Evolutionary conservation across 129 eudicot species (phyloP), one percentile per base, ranked within the genome.

Genomic region (Deinandra increscens): DNA sequence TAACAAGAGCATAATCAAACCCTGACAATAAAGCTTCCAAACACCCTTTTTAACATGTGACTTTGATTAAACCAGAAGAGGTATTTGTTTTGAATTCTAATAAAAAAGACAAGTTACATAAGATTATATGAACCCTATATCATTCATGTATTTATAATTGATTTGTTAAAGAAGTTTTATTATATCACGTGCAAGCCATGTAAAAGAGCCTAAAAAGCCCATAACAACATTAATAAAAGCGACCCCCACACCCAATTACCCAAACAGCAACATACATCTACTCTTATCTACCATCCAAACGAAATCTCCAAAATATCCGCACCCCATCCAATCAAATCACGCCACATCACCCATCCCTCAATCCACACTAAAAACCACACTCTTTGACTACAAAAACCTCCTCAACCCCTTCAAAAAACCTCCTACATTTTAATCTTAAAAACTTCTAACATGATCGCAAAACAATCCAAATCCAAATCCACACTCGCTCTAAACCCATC

Each of bases 301-400:
- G 83, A 62, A 77, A 86, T 82, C 87, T 65, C 33, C 4, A 43
- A 39, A 76, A 72, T 42, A 81, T 77, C 70, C 81, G 72, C 4
- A 7, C 3, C 7, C 5, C 72, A 8, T 8, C 91, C 86, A 83
- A 86, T 83, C 77, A 68, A 1, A 23, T 7, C 65, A 45, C 14
- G 5, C 88, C 88, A 86, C 88, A 41, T 83, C 75, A 3, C 7
- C 71, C 64, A 13, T 11, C 5, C 23, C 34, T 59, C 66, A 66
- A 75, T 66, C 79, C 60, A 33, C 36, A 42, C 69, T 66, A 63
- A 53, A 51, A 31, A 71, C 20, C 49, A 41, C 20, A 4, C 59
- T 34, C 43, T 37, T n/a, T 49, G 5, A 65, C 49, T 58, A 77
- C 75, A 60, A 10, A 60, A 71, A 13, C 60, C 42, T 44, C 69